Base-by-base conservation (phyloP, 2,329 filamentous ascomycete genomes). In the Trichoderma aggressivum region DNA sequence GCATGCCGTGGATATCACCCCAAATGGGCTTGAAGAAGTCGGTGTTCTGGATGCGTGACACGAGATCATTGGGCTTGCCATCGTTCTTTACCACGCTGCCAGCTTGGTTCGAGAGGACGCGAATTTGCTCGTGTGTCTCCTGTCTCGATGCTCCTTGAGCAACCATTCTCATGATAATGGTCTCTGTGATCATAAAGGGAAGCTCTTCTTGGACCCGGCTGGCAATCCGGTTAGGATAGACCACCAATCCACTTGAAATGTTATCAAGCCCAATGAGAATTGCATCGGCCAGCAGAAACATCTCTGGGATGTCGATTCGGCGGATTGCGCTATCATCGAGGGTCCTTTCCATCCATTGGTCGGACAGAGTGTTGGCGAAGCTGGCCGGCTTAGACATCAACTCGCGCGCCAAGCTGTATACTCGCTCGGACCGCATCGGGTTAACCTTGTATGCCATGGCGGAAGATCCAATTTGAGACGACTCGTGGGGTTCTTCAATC, bases 71-170 rank as follows among this genome's bases (percentile, higher is more conserved):
- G 68, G 88, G 83, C 75, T 90, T 89, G 43, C 93, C 93, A 80
- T 91, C 10, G 26, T 58, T 84, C 79, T 86, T 85, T 34, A 86
- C 84, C 53, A 91, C 89, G 62, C 86, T 84, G 56, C 86, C 88
- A 0, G 94, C 93, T 82, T 97, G 85, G 82, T 94, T 91, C 2
- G 88, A 92, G 58, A 97, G 86, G 1, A 97, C 92, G 8, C 91
- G 91, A 77, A 97, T 94, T 81, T 95, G 84, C 83, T 97, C 94
- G 81, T 97, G 94, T 1, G 63, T 50, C 39, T 66, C 43, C 14
- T 66, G 63, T 28, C 47, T 39, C 7, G 63, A 66, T 8, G 85
- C 87, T 36, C 92, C 93, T 77, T 90, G 87, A 70, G 89, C 88
- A 32, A 91, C 89, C 70, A 95, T 86, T 75, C 89, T 89, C 92